Conservation (phyloP, 78 protist genomes). For the Ministeria vibrans region DNA sequence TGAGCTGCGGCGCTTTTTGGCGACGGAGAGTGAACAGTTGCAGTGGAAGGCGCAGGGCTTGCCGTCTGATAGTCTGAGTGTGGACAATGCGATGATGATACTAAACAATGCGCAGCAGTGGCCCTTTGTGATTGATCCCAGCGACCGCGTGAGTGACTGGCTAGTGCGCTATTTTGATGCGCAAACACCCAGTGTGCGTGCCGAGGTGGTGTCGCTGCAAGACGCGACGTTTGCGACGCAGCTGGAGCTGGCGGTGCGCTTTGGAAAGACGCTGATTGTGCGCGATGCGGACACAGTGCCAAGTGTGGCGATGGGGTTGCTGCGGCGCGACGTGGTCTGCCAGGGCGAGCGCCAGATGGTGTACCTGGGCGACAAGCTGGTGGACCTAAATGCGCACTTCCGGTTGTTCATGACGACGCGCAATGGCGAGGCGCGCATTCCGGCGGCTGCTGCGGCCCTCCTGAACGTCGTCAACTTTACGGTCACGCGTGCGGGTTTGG, state of each 20-base stretch:
- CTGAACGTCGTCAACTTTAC: constrained; percentile 59
- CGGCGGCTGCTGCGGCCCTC: constrained; percentile 58
- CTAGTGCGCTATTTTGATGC: background rate
- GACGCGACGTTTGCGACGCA: constrained; percentile 44
- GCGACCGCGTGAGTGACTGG: background rate
- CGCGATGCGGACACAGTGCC: constrained; percentile 63
- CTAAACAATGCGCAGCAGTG: background rate
- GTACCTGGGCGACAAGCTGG: constrained; percentile 75
- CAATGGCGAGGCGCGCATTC: constrained; percentile 34
- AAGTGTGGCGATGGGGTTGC: constrained; percentile 55
- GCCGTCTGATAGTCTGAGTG: constrained; percentile 65
- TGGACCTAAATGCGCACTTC: constrained; percentile 68
- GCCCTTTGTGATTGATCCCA: background rate
- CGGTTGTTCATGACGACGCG: constrained; percentile 60
- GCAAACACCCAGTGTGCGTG: background rate
- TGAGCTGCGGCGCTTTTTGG: constrained; percentile 20
- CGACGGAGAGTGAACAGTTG: constrained; percentile 53
- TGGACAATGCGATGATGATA: constrained; percentile 72
- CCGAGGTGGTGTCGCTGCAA: constrained; percentile 35
- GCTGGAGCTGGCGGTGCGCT: constrained; percentile 87
- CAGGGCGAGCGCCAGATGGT: constrained; percentile 39
- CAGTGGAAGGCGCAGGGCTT: constrained; percentile 68
- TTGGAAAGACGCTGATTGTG: constrained; percentile 82
- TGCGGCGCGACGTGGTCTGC: constrained; percentile 40
- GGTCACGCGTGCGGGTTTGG: constrained; percentile 63